phyloP scores from a whole-genome alignment of 2,329 filamentous ascomycete species.

The Elsinoe perseae region DNA sequence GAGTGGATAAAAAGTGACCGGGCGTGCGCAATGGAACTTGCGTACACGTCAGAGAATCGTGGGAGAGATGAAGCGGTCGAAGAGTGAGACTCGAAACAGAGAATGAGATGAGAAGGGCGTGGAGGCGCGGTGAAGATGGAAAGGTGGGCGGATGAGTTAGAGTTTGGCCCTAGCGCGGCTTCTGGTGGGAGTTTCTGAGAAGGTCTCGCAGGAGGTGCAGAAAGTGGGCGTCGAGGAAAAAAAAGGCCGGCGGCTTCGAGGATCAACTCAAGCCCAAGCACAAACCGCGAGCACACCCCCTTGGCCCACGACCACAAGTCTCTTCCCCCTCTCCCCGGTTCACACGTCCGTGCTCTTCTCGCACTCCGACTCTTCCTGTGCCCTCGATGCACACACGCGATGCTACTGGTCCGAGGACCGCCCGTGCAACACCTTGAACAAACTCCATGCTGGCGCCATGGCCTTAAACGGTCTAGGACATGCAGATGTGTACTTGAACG shows the following conservation, averaged over 20 bases:
- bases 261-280: not conserved
- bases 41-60: conserved; percentile 11
- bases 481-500: not conserved
- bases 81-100: conserved; percentile 16
- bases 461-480: not conserved
- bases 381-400: conserved; percentile 10
- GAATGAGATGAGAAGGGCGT: conserved; percentile 14
- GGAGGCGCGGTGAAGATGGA: conserved; percentile 11
- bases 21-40: conserved; percentile 1
- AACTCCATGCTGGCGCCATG: conserved; percentile 6
- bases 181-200: not conserved
- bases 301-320: not conserved
- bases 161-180: conserved; percentile 12
- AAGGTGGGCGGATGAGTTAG: conserved; percentile 8
- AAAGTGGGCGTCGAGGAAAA: not conserved
- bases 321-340: conserved; percentile 10
- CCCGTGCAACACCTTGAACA: conserved; percentile 12
- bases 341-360: conserved; percentile 2
- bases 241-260: not conserved
- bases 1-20: not conserved
- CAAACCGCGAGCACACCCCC: not conserved
- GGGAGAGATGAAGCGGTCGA: conserved; percentile 12
- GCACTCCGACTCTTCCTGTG: conserved; percentile 2
- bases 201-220: too few species aligned
- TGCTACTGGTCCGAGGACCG: conserved; percentile 9